Evolutionary conservation across 2,329 filamentous ascomycete species (phyloP).

Genomic region (Alternaria postmessia): DNA sequence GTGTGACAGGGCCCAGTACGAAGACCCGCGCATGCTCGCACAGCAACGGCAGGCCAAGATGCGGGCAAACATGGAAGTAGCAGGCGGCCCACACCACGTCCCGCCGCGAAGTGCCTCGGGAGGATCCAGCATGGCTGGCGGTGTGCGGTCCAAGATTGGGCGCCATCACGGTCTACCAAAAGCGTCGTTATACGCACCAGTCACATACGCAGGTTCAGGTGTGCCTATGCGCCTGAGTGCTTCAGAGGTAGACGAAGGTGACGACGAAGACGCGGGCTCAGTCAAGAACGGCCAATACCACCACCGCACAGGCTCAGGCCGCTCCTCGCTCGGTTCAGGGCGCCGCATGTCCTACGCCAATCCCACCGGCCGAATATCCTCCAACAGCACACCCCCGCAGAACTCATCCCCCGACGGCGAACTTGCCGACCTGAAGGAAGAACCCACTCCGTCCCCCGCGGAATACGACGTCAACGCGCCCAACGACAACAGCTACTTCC

Average conservation of each 20-base stretch:
- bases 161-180: conserved; percentile 84
- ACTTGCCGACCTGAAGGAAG: conserved; percentile 52
- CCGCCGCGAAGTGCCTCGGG: conserved; percentile 50
- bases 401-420: conserved; percentile 44
- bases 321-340: conserved; percentile 67
- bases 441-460: conserved; percentile 57
- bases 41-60: conserved; percentile 88
- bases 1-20: conserved; percentile 92
- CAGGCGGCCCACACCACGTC: conserved; percentile 63
- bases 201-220: conserved; percentile 77
- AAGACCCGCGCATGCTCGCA: conserved; percentile 84
- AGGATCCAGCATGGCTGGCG: conserved; percentile 50
- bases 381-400: conserved; percentile 63
- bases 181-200: conserved; percentile 79
- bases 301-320: conserved; percentile 75
- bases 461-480: conserved; percentile 39
- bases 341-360: conserved; percentile 50
- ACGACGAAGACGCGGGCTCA: conserved; percentile 73
- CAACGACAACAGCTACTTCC: conserved; percentile 53
- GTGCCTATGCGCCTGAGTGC: conserved; percentile 92
- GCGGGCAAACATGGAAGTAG: conserved; percentile 83
- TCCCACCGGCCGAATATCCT: conserved; percentile 58
- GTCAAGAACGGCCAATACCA: conserved; percentile 59
- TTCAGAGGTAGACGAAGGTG: conserved; percentile 91
- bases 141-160: conserved; percentile 79